Evolutionary conservation across 1,284 basidiomycete genomes (phyloP).

Genomic region (Microbotryum intermedium): DNA sequence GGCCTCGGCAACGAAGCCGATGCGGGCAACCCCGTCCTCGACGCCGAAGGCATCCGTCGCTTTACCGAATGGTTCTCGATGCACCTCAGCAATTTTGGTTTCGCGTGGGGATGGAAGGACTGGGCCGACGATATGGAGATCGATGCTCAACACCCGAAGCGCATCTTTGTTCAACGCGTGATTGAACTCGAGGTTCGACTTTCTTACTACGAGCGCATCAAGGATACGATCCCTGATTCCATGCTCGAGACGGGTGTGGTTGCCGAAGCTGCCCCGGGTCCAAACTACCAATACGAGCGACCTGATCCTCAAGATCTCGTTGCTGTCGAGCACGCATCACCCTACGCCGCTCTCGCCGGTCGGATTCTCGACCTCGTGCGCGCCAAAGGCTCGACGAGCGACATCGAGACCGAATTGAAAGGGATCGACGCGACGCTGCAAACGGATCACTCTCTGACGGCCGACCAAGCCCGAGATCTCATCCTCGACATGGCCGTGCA

Average conservation of each 20-base stretch:
- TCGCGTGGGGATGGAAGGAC: slow-evolving; percentile 99
- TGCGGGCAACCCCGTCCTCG: slow-evolving; percentile 45
- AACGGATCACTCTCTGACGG: slow-evolving; percentile 27
- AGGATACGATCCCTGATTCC: slow-evolving; percentile 73
- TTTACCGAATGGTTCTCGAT: slow-evolving; percentile 92
- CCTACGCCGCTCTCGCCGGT: slow-evolving; percentile 65
- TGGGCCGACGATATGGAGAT: slow-evolving; percentile 49
- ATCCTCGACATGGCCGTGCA: slow-evolving; percentile 77
- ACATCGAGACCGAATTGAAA: slow-evolving; percentile 53
- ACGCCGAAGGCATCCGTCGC: slow-evolving; percentile 69
- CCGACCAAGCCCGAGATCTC: slow-evolving; percentile 52
- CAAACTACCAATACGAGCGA: slow-evolving; percentile 71
- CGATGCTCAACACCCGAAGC: slow-evolving; percentile 58
- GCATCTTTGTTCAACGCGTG: slow-evolving; percentile 76
- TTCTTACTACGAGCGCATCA: slow-evolving; percentile 86
- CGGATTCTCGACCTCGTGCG: slow-evolving; percentile 73
- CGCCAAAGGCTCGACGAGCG: slow-evolving; percentile 60
- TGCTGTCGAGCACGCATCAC: neutral
- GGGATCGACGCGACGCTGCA: slow-evolving; percentile 44
- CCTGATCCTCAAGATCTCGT: slow-evolving; percentile 31
- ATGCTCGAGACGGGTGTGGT: slow-evolving; percentile 68
- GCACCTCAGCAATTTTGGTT: slow-evolving; percentile 96
- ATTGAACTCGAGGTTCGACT: slow-evolving; percentile 84
- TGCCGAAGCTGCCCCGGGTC: slow-evolving; percentile 65
- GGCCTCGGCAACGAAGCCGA: slow-evolving; percentile 55